phyloP scores from a whole-genome alignment of 345 rosid species.

The Euclidium syriacum region DNA sequence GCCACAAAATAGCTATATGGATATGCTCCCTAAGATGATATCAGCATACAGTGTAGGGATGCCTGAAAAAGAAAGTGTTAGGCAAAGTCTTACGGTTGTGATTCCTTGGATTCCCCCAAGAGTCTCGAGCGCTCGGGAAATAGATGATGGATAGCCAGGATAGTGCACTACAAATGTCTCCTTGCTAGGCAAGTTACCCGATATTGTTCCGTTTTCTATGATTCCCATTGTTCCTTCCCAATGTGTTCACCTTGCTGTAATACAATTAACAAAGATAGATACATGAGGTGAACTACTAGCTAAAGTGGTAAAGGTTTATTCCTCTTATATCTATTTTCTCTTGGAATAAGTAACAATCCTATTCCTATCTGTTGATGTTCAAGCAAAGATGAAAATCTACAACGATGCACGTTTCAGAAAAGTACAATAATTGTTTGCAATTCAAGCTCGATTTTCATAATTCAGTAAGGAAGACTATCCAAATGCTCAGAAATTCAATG shows the following conservation, averaged over 20 bases:
- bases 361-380: background rate
- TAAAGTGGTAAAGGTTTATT: background rate
- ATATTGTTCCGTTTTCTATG: constrained; percentile 57
- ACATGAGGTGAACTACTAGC: background rate
- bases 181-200: constrained; percentile 55
- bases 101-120: constrained; percentile 81
- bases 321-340: background rate
- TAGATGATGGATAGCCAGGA: constrained; percentile 85
- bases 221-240: constrained; percentile 49
- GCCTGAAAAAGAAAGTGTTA: background rate
- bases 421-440: too few relatives aligned
- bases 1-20: background rate
- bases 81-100: constrained; percentile 34
- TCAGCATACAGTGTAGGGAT: background rate
- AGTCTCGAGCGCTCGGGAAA: constrained; percentile 63
- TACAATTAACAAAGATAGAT: background rate
- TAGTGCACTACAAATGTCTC: constrained; percentile 66
- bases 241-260: constrained; percentile 2
- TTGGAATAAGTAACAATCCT: background rate
- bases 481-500: background rate
- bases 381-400: background rate
- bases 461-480: background rate
- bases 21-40: background rate
- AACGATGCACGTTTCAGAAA: too few relatives aligned
- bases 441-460: too few relatives aligned